A percentile compares a stretch with the other conserved stretches of the same genome.
phyloP scores from a whole-genome alignment of 2,329 filamentous ascomycete genomes.

The Trichoderma atrobrunneum region DNA sequence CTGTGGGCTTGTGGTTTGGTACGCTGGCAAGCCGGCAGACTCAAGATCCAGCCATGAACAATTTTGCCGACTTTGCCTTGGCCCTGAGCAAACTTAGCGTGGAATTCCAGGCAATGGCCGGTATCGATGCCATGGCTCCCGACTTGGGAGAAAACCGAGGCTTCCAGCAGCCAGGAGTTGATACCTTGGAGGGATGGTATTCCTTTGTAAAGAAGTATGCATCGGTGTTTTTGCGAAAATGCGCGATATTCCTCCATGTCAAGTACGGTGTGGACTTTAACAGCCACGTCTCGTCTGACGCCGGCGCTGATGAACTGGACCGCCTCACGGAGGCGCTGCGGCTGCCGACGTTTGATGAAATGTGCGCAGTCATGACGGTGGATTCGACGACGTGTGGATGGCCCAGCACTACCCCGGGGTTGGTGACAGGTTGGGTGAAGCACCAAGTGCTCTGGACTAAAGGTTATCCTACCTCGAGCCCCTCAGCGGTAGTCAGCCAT shows the following conservation, averaged over 20 bases:
- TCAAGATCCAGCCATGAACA: slow-evolving; percentile 48
- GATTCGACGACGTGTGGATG: slow-evolving; percentile 46
- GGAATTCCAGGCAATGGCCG: slow-evolving; percentile 37
- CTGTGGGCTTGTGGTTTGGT: slow-evolving; percentile 48
- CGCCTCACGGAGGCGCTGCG: slow-evolving; percentile 74
- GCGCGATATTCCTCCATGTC: slow-evolving; percentile 77
- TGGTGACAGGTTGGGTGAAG: slow-evolving; percentile 70
- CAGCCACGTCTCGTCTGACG: slow-evolving; percentile 59
- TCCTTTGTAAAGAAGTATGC: slow-evolving; percentile 75
- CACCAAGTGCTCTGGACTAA: slow-evolving; percentile 52
- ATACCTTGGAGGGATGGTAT: slow-evolving; percentile 54
- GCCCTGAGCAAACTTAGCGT: slow-evolving; percentile 46
- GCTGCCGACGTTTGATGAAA: slow-evolving; percentile 74
- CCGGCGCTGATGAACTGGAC: slow-evolving; percentile 73
- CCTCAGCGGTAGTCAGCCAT: slow-evolving; percentile 62
- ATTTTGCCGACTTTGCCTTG: slow-evolving; percentile 56
- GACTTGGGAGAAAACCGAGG: slow-evolving; percentile 42
- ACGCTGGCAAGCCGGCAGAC: slow-evolving; percentile 42
- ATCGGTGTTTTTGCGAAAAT: slow-evolving; percentile 85
- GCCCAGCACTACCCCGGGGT: slow-evolving; percentile 43
- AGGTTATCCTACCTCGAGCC: slow-evolving; percentile 31
- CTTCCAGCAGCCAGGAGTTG: slow-evolving; percentile 55
- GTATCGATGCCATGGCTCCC: slow-evolving; percentile 24
- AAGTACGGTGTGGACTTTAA: slow-evolving; percentile 87
- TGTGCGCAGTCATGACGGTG: slow-evolving; percentile 61